Base-by-base conservation (phyloP, 106 monocot species). In the Posidonia australis region DNA sequence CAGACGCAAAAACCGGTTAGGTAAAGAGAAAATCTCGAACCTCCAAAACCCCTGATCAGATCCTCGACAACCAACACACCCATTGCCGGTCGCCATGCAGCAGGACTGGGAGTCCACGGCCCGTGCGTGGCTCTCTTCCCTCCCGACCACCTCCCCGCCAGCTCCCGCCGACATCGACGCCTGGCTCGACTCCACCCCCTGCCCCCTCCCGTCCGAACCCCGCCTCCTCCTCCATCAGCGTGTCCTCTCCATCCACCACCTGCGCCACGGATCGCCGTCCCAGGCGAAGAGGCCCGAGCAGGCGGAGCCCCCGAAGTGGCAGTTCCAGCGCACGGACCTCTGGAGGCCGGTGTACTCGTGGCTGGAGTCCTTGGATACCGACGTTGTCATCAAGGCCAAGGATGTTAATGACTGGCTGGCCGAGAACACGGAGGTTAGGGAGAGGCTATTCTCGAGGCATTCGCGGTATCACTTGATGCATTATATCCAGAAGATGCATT, bases 391-490 rank as follows among this genome's bases (percentile, higher is more conserved):
- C n/a, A 78, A 28, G 32, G 67, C 62, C 13, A 74, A 83, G 61
- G 76, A 85, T 47, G 67, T 84, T 27, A 72, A 80, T 13, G 85
- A 80, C 27, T 90, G 89, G 89, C 54, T 85, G 46, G 44, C 65
- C 42, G 70, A 49, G 46, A 82, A 90, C 51, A 66, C 73, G 10
- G 75, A 68, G 24, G 79, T 85, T 58, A 47, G 58, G 65, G 82
- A 80, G 16, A 74, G 48, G 59, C 42, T 90, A 73, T 57, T 83
- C 25, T 54, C 73, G 21, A 80, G 68, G 76, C 82, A 85, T 71
- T 78, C 89, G 10, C 64, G 72, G 30, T 83, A 90, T 70, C 89
- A 90, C 70, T 54, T 90, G 77, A 77, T 80, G 70, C 85, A 90
- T 49, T 90, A 90, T 47, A 75, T 84, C 25, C 89, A 85, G 70